Conservation (phyloP, 345 rosid species). For the Tarenaya hassleriana region DNA sequence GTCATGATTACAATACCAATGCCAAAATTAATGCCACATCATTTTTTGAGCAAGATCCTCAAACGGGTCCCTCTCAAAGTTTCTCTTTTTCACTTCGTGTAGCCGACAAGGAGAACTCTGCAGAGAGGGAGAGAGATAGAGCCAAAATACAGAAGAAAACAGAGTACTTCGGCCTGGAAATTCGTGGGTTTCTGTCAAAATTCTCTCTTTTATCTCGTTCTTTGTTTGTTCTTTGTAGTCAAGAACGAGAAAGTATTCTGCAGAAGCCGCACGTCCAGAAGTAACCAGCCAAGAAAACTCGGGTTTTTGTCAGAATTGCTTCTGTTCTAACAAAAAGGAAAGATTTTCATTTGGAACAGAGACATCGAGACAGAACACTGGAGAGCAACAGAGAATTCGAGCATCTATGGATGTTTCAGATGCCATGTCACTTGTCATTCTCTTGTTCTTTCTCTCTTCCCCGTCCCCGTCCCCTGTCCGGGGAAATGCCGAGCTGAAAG, state of each 20-base stretch:
- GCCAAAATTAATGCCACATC: no score
- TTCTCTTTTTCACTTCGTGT: constrained; percentile 10
- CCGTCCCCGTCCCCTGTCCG: constrained; percentile 20
- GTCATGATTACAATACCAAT: no score
- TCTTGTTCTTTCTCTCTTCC: constrained; percentile 26
- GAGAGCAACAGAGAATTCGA: background rate
- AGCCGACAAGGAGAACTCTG: background rate
- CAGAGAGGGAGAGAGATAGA: background rate
- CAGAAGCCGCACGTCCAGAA: background rate
- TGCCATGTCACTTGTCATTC: constrained; percentile 25
- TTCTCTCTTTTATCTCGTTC: background rate
- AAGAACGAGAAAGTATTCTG: background rate
- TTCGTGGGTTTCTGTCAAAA: background rate
- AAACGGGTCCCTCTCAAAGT: constrained; percentile 6
- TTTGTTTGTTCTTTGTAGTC: constrained; percentile 1
- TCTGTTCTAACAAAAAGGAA: no score
- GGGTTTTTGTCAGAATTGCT: background rate
- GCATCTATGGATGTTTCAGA: constrained; percentile 34
- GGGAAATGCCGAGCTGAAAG: constrained; percentile 65
- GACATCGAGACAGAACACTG: background rate
- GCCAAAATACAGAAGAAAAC: constrained; percentile 11
- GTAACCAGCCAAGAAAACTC: no score
- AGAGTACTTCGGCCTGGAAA: constrained; percentile 20
- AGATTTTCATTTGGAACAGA: no score
- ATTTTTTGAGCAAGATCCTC: background rate